Evolutionary conservation across 1,284 basidiomycete genomes (phyloP).

Genomic region (Golubevia sp.): DNA sequence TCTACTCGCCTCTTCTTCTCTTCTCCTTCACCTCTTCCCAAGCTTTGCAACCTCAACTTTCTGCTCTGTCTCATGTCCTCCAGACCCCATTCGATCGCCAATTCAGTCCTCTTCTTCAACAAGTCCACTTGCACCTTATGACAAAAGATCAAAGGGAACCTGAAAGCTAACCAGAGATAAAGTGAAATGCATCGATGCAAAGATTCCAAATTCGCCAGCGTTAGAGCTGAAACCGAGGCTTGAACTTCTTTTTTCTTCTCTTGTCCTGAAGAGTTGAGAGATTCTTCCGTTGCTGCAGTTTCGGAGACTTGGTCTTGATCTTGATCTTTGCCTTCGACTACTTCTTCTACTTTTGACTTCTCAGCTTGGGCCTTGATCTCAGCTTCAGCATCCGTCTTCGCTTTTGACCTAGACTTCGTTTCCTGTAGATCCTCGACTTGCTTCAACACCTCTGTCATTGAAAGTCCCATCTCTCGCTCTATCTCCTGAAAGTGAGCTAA

Average conservation of each 20-base stretch:
- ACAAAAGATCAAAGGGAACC: conserved; percentile 54
- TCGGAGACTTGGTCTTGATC: neutral
- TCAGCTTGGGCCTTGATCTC: too few species aligned
- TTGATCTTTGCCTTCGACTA: neutral
- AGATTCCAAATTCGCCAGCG: conserved; percentile 46
- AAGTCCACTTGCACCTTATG: conserved; percentile 22
- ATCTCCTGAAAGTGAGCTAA: conserved; percentile 38
- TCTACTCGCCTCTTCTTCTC: neutral
- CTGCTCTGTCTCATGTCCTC: conserved; percentile 41
- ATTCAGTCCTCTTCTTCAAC: conserved; percentile 39
- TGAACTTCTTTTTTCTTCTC: conserved; percentile 3
- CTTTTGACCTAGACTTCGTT: neutral
- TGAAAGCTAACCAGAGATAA: conserved; percentile 55
- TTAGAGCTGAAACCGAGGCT: conserved; percentile 30
- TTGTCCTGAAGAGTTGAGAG: neutral
- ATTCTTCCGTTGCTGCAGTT: conserved; percentile 19
- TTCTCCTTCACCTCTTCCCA: neutral
- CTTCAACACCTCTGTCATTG: conserved; percentile 22
- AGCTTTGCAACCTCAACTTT: neutral
- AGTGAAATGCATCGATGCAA: conserved; percentile 48
- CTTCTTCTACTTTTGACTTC: neutral
- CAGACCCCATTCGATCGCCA: conserved; percentile 47
- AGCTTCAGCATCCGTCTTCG: too few species aligned
- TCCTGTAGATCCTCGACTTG: conserved; percentile 19
- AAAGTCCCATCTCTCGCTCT: conserved; percentile 17